phyloP scores from a whole-genome alignment of 345 rosid species.

The Boechera retrofracta region DNA sequence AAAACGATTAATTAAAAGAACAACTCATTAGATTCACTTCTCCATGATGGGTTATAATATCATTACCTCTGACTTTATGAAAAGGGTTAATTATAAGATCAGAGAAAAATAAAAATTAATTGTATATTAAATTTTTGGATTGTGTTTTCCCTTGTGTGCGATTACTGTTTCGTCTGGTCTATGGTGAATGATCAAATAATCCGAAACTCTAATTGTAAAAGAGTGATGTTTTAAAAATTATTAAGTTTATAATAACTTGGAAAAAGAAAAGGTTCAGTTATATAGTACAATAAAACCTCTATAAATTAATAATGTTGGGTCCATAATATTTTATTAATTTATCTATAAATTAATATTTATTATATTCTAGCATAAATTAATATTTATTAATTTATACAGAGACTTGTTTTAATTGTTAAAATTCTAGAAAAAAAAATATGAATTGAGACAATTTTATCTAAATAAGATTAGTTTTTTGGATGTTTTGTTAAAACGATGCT shows the following conservation, averaged over 20 bases:
- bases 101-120: too few species aligned
- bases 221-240: not conserved
- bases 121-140: not conserved
- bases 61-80: not conserved
- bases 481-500: not conserved
- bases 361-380: too few species aligned
- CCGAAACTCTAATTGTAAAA: not conserved
- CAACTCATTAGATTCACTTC: slow-evolving; percentile 38
- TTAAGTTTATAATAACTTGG: not conserved
- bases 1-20: not conserved
- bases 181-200: not conserved
- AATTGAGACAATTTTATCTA: too few species aligned
- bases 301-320: too few species aligned
- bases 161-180: not conserved
- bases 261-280: too few species aligned
- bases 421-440: too few species aligned
- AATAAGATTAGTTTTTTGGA: too few species aligned
- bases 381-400: too few species aligned
- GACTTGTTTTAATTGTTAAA: too few species aligned
- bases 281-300: too few species aligned
- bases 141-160: not conserved
- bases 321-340: too few species aligned
- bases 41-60: slow-evolving; percentile 4
- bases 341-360: too few species aligned
- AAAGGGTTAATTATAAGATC: not conserved